phyloP scores from a whole-genome alignment of 2,329 filamentous ascomycete genomes.

The Alternaria longipes region DNA sequence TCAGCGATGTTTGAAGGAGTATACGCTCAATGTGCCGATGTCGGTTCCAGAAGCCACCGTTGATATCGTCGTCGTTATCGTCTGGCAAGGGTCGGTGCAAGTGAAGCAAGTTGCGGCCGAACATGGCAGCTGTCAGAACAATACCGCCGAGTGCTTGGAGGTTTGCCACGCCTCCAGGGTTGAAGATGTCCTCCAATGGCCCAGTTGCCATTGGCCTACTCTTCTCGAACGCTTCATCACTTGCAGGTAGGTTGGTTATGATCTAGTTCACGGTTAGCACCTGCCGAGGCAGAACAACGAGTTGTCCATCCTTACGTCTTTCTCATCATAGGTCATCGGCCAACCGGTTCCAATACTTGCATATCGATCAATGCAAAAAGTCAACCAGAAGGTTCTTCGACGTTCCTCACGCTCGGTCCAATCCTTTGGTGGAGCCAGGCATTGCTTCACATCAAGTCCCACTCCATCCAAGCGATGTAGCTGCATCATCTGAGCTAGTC shows the following conservation, averaged over 20 bases:
- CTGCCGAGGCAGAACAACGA: not conserved
- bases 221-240: conserved; percentile 84
- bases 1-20: conserved; percentile 84
- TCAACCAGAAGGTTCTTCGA: conserved; percentile 92
- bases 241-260: conserved; percentile 81
- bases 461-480: conserved; percentile 84
- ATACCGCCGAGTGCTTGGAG: conserved; percentile 83
- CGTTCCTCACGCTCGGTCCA: conserved; percentile 95
- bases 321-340: conserved; percentile 94
- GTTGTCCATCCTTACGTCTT: conserved; percentile 67
- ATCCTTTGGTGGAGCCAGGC: conserved; percentile 83
- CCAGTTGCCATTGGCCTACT: conserved; percentile 77
- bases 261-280: conserved; percentile 61
- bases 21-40: conserved; percentile 91
- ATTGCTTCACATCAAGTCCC: conserved; percentile 91
- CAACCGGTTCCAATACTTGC: conserved; percentile 96
- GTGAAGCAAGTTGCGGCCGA: conserved; percentile 90
- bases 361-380: conserved; percentile 89
- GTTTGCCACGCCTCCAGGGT: conserved; percentile 73
- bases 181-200: conserved; percentile 74
- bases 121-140: conserved; percentile 85
- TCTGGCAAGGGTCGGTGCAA: conserved; percentile 85
- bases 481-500: conserved; percentile 90
- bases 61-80: conserved; percentile 85
- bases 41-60: conserved; percentile 94